Evolutionary conservation across 2,329 filamentous ascomycete species (phyloP).

Genomic region (Fusarium fujikuroi): DNA sequence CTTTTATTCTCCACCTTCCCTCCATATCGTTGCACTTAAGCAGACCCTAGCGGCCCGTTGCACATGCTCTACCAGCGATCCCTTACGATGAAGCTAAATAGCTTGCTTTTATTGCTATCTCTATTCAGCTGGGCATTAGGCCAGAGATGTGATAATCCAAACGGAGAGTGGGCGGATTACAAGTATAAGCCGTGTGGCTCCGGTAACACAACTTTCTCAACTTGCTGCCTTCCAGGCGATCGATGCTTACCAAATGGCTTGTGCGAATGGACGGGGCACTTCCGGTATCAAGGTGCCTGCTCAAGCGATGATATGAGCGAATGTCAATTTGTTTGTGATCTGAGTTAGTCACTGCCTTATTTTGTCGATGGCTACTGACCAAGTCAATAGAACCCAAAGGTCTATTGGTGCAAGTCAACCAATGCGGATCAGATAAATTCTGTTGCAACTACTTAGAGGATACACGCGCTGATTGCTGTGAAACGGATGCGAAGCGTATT

Average conservation of each 20-base stretch:
- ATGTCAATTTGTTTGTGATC: not conserved
- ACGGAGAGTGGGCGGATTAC: not conserved
- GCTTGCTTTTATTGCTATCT: not conserved
- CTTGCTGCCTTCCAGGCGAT: not conserved
- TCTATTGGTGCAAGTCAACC: not conserved
- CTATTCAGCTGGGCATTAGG: not conserved
- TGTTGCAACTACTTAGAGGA: fast-evolving
- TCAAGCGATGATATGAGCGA: not conserved
- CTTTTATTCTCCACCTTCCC: not conserved
- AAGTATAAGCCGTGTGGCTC: not conserved
- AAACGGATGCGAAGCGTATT: fast-evolving
- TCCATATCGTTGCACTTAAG: not conserved
- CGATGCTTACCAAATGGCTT: not conserved
- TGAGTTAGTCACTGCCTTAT: not conserved
- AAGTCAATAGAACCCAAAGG: fast-evolving
- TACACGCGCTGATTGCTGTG: not conserved
- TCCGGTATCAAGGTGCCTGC: not conserved
- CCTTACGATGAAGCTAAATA: not conserved
- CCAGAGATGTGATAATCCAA: not conserved
- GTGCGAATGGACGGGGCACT: not conserved
- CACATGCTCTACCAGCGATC: not conserved
- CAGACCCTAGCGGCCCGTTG: fast-evolving
- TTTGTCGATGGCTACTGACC: fast-evolving
- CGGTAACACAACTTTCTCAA: not conserved
- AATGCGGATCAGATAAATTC: not conserved